Conservation (phyloP, 1,284 basidiomycete genomes). For the Heterobasidion parviporum region DNA sequence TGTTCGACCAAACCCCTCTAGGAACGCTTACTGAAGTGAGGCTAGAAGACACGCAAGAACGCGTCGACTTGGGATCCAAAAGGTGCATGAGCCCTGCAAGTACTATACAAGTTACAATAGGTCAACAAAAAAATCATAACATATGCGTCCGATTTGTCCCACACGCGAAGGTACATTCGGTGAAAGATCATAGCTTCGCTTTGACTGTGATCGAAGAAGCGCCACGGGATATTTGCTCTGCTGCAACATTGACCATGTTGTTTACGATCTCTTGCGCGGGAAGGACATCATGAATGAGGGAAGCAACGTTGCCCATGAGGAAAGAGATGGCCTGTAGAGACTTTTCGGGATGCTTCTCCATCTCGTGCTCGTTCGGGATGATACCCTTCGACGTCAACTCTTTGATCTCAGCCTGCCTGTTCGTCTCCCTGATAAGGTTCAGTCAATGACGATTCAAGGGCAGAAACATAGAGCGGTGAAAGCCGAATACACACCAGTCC, state of each 20-base stretch:
- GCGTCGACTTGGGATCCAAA: too few species aligned
- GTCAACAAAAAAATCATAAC: too few species aligned
- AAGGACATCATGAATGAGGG: conserved; percentile 64
- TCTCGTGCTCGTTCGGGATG: conserved; percentile 63
- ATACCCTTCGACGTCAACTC: conserved; percentile 71
- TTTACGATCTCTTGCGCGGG: conserved; percentile 80
- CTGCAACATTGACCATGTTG: conserved; percentile 70
- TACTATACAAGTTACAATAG: too few species aligned
- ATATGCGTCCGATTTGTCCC: too few species aligned
- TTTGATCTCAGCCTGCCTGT: conserved; percentile 68
- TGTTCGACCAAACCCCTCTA: too few species aligned
- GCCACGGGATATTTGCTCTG: conserved; percentile 32
- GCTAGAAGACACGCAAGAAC: too few species aligned
- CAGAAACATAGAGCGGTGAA: background rate
- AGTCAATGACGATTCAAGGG: background rate
- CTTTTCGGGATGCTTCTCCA: conserved; percentile 73
- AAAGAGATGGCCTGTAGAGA: conserved; percentile 48
- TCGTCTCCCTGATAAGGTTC: conserved; percentile 39
- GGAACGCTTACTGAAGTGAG: too few species aligned
- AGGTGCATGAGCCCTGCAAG: too few species aligned
- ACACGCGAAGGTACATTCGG: too few species aligned
- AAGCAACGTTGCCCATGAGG: conserved; percentile 77
- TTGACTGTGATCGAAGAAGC: conserved; percentile 29
- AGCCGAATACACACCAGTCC: conserved; percentile 45
- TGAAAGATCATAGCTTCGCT: conserved; percentile 28